Evolutionary conservation across 495 filamentous ascomycete species (phyloP).

Genomic region (Penicillium canariense): DNA sequence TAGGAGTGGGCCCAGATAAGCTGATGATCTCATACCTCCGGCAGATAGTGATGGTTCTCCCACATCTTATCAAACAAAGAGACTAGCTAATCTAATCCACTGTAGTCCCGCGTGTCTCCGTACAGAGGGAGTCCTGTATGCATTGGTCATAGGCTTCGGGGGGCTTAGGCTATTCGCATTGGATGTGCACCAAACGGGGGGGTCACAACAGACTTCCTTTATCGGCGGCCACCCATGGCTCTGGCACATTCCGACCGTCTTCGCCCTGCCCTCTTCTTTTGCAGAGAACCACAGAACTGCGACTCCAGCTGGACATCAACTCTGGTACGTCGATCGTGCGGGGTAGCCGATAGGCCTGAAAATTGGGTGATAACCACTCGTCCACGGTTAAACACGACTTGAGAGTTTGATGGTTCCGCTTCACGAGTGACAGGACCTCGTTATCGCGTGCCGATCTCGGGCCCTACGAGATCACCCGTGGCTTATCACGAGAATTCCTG

Average conservation of each 20-base stretch:
- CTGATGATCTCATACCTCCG: not conserved
- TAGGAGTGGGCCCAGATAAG: not conserved
- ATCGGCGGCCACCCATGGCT: constrained; percentile 7
- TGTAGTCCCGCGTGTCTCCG: no score
- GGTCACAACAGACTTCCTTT: constrained; percentile 13
- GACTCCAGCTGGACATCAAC: not conserved
- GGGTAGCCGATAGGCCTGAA: constrained; percentile 15
- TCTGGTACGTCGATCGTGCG: constrained; percentile 26
- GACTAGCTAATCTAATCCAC: not conserved
- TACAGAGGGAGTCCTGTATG: no score
- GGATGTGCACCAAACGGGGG: no score
- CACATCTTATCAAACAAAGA: not conserved
- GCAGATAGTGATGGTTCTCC: not conserved
- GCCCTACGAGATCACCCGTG: no score
- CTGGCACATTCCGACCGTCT: not conserved
- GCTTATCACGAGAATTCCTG: no score
- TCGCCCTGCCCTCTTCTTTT: not conserved
- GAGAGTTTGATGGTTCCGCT: no score
- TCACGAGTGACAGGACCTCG: no score
- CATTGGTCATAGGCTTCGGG: no score
- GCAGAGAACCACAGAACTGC: no score
- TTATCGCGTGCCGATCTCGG: no score
- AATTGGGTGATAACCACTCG: constrained; percentile 11
- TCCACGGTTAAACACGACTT: not conserved
- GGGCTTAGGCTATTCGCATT: no score